phyloP scores from a whole-genome alignment of 345 rosid species.

The Kandelia obovata region DNA sequence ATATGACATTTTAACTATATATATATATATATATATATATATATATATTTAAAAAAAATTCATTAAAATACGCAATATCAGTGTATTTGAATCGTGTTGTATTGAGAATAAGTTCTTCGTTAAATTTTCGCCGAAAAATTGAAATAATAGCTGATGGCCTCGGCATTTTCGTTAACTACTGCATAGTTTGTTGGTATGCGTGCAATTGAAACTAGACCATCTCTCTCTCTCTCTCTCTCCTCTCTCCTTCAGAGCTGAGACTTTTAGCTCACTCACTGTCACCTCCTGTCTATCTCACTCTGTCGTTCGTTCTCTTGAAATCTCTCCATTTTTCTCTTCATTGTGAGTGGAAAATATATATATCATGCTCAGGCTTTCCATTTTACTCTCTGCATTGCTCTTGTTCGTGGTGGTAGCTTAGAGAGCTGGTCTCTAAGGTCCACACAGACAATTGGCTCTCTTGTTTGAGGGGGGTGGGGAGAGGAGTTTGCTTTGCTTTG shows the following conservation, averaged over 20 bases:
- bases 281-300: slow-evolving; percentile 2
- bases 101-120: too few relatives aligned
- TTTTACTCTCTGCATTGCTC: slow-evolving; percentile 11
- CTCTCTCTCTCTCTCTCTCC: slow-evolving; percentile 3
- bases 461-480: slow-evolving; percentile 41
- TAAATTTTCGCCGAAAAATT: too few relatives aligned
- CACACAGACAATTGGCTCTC: slow-evolving; percentile 37
- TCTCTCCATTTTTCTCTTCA: slow-evolving; percentile 2
- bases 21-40: too few relatives aligned
- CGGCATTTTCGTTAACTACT: neutral
- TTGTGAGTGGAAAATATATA: neutral
- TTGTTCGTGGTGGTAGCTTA: slow-evolving; percentile 4
- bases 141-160: too few relatives aligned
- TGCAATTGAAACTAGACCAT: slow-evolving; percentile 42
- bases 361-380: slow-evolving; percentile 36
- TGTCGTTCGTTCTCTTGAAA: slow-evolving; percentile 15
- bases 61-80: too few relatives aligned
- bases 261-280: neutral
- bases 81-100: too few relatives aligned
- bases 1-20: too few relatives aligned
- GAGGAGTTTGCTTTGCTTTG: slow-evolving; percentile 12
- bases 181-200: slow-evolving; percentile 71
- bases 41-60: too few relatives aligned
- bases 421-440: slow-evolving; percentile 25
- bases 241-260: neutral